These are phyloP conservation scores for Calocybe gangraenosa DNA, from an alignment of 768 basidiomycete genomes.

Conservation along the genomic window DNA sequence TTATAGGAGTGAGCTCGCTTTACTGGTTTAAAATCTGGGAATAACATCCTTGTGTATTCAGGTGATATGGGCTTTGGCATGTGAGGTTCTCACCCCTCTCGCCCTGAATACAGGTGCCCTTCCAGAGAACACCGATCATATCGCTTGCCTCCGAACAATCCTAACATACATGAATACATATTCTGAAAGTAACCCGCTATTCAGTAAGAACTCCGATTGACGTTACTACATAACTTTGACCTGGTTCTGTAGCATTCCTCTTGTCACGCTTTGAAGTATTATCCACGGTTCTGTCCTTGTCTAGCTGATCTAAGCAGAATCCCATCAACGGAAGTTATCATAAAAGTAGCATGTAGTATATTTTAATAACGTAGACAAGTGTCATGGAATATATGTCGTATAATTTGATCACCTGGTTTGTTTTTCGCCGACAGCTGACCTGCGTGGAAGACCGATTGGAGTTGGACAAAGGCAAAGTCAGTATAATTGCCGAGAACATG, in stretches of 20 bases:
- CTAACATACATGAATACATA: not conserved
- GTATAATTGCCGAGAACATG: too few relatives aligned
- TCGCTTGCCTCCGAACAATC: not conserved
- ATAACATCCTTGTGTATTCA: not conserved
- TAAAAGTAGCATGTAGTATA: not conserved
- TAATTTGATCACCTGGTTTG: too few relatives aligned
- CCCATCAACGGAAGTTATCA: not conserved
- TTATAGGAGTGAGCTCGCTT: constrained; percentile 3
- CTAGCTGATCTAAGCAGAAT: not conserved
- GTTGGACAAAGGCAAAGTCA: too few relatives aligned
- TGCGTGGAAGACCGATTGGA: too few relatives aligned
- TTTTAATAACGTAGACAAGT: not conserved
- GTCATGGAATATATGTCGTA: too few relatives aligned
- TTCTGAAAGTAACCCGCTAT: not conserved
- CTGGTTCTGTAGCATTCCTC: not conserved
- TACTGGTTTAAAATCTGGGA: not conserved
- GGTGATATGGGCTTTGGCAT: not conserved
- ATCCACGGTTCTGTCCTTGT: not conserved
- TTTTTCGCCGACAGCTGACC: too few relatives aligned
- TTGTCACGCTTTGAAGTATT: not conserved
- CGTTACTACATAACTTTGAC: not conserved
- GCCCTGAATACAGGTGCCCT: not conserved
- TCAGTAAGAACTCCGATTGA: not conserved
- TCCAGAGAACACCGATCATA: constrained; percentile 10
- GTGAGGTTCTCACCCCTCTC: not conserved